phyloP scores from a whole-genome alignment of 2,329 filamentous ascomycete genomes.

The Truncatella angustata region DNA sequence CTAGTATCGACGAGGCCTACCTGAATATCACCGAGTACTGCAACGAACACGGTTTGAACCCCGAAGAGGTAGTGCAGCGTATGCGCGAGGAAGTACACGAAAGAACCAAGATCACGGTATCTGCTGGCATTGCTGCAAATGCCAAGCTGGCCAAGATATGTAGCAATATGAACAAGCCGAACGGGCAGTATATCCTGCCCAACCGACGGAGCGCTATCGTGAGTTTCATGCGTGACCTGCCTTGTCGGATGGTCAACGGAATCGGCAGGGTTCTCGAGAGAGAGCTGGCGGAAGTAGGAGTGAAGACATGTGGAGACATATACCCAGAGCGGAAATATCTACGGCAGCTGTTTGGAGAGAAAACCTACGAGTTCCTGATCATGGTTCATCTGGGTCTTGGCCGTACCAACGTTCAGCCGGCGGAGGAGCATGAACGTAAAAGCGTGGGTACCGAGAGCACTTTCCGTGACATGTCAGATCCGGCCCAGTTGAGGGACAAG shows the following conservation, averaged over 20 bases:
- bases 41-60: slow-evolving; percentile 60
- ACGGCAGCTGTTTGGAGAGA: slow-evolving; percentile 81
- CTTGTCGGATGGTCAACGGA: slow-evolving; percentile 89
- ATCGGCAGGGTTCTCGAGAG: slow-evolving; percentile 93
- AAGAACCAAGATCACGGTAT: slow-evolving; percentile 80
- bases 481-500: slow-evolving; percentile 69
- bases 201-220: slow-evolving; percentile 74
- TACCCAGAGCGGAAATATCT: slow-evolving; percentile 73
- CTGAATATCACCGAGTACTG: slow-evolving; percentile 93
- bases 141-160: slow-evolving; percentile 92
- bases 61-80: slow-evolving; percentile 73
- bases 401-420: slow-evolving; percentile 78
- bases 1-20: slow-evolving; percentile 95
- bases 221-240: slow-evolving; percentile 79
- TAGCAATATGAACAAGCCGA: slow-evolving; percentile 94
- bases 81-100: slow-evolving; percentile 76
- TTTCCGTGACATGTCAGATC: slow-evolving; percentile 75
- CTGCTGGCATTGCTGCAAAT: slow-evolving; percentile 91
- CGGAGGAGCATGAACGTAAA: slow-evolving; percentile 87
- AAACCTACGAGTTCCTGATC: slow-evolving; percentile 83
- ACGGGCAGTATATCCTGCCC: slow-evolving; percentile 80
- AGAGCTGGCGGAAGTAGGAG: slow-evolving; percentile 81
- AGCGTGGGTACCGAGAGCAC: slow-evolving; percentile 93
- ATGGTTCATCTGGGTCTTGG: slow-evolving; percentile 84
- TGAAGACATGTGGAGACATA: slow-evolving; percentile 87